A percentile compares a stretch with the other conserved stretches of the same genome.
phyloP scores from a whole-genome alignment of 2,329 filamentous ascomycete genomes.

The Moelleriella libera region DNA sequence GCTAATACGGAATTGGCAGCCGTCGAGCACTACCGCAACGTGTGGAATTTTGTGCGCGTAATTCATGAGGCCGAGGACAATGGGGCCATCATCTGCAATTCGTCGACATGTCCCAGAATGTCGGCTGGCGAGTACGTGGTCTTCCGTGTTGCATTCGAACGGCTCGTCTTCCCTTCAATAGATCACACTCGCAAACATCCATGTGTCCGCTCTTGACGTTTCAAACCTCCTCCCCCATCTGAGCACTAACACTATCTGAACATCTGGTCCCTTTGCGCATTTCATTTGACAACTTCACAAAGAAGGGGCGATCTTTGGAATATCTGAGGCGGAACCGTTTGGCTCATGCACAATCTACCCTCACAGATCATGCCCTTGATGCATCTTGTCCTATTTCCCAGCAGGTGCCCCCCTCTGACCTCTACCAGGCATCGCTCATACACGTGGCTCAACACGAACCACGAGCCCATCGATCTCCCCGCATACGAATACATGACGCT shows the following conservation, averaged over 20 bases:
- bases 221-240: too few species aligned
- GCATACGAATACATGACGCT: constrained; percentile 82
- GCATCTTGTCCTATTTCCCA: neutral
- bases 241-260: too few species aligned
- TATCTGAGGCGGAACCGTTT: neutral
- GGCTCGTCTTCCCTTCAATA: neutral
- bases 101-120: constrained; percentile 76
- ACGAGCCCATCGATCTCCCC: constrained; percentile 73
- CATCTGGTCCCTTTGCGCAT: neutral
- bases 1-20: constrained; percentile 33
- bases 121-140: constrained; percentile 63
- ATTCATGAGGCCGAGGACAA: constrained; percentile 76
- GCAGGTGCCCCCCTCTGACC: neutral
- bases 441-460: constrained; percentile 68
- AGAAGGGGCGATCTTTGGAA: too few species aligned
- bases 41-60: constrained; percentile 80
- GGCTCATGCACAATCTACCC: neutral
- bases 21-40: constrained; percentile 80
- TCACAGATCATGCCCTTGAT: neutral
- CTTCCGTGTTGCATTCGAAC: neutral
- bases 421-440: constrained; percentile 65
- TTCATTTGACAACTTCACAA: neutral
- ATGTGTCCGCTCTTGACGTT: too few species aligned
- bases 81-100: constrained; percentile 68
- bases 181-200: too few species aligned